These are phyloP conservation scores for Peltaster fructicola DNA, from an alignment of 2,329 filamentous ascomycete genomes.

Conservation along the genomic window DNA sequence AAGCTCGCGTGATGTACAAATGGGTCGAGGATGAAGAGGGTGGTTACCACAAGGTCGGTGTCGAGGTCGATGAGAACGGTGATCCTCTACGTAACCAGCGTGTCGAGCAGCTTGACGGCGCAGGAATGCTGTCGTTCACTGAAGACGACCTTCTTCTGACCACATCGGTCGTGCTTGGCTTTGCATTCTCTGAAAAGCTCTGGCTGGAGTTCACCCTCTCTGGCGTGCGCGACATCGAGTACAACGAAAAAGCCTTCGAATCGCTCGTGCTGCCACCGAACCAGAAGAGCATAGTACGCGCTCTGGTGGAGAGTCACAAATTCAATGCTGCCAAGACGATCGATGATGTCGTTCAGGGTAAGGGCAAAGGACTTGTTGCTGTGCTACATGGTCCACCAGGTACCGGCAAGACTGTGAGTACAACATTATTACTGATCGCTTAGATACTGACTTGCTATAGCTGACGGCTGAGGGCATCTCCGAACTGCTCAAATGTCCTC, in stretches of 20 bases:
- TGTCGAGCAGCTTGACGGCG: conserved; percentile 36
- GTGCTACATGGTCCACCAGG: conserved; percentile 75
- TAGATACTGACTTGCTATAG: no score
- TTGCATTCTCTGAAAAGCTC: conserved; percentile 71
- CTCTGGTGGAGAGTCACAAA: conserved; percentile 68
- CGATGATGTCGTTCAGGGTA: conserved; percentile 54
- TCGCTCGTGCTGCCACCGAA: conserved; percentile 54
- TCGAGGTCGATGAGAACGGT: conserved; percentile 38
- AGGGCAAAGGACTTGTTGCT: conserved; percentile 68
- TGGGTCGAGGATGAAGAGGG: conserved; percentile 32
- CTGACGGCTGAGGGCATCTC: conserved; percentile 75
- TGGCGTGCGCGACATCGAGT: conserved; percentile 61
- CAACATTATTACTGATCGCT: no score
- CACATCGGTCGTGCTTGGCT: conserved; percentile 70
- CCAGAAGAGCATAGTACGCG: conserved; percentile 51
- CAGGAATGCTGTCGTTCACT: conserved; percentile 34
- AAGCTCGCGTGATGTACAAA: conserved; percentile 21
- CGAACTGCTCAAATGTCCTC: conserved; percentile 60
- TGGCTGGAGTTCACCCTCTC: conserved; percentile 82
- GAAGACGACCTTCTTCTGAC: conserved; percentile 74
- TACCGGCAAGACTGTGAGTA: conserved; percentile 77
- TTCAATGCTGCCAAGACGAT: conserved; percentile 67
- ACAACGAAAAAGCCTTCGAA: conserved; percentile 69
- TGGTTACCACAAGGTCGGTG: conserved; percentile 32
- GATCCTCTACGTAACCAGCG: conserved; percentile 38